Evolutionary conservation across 257 asterid genomes (phyloP), one percentile per base, ranked within the genome.

Genomic region (Gentiana straminea): DNA sequence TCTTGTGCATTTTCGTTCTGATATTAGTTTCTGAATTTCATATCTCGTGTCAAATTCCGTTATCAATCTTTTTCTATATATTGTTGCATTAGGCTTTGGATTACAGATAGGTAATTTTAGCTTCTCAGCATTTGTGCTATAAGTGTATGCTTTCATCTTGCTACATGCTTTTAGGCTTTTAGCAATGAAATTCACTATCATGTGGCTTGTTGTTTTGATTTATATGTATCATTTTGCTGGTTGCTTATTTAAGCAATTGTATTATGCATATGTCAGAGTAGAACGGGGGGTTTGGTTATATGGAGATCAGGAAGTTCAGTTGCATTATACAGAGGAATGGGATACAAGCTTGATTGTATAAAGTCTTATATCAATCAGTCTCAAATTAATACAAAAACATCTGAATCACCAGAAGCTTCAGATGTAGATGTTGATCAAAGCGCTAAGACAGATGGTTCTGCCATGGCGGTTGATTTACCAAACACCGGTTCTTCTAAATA

Each of bases 261-360:
- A 57, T 61, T 72, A 61, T 81, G 74, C 73, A 55, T 62, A 36
- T 73, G 73, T 69, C 83, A 91, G 96, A 68, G 84, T 72, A 81
- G 87, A 78, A 91, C 95, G 3, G 94, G 95, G 68, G 98, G 98
- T 66, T 60, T 84, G 66, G 85, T 91, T 49, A 87, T 91, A 52
- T 84, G 87, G 86, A 87, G 96, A 75, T 81, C 95, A 11, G 98
- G 98, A 52, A 75, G 95, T 66, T 83, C 79, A 8, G 60, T 91
- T 32, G 98, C 83, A 58, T 48, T 91, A 65, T 91, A 81, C 73
- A 78, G 96, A 80, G 95, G 96, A 60, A 55, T 81, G 77, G 13
- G 87, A 7, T 91, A 87, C 83, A 76, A 76, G 70, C 68, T 87
- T 60, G 82, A 76, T 52, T 87, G 96, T 68, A 83, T 87, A 45